Percentiles rank a stretch among this genome's conserved stretches.
phyloP scores from a whole-genome alignment of 1,284 basidiomycete species.

The Cutaneotrichosporon mucoides region DNA sequence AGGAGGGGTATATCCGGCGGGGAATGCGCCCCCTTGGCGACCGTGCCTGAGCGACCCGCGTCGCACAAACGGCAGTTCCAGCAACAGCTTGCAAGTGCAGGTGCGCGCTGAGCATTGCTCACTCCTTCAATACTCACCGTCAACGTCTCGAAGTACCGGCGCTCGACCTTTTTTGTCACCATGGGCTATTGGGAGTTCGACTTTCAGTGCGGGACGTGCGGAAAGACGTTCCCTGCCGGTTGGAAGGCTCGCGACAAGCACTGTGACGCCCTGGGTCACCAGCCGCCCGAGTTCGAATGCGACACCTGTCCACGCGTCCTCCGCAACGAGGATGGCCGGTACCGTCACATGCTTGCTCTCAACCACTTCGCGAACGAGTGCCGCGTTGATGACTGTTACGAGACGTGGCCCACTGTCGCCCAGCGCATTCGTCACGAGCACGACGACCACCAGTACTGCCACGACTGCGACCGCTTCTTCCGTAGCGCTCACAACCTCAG shows the following conservation, averaged over 20 bases:
- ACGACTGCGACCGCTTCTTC: conserved; percentile 3
- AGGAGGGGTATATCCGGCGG: too few relatives aligned
- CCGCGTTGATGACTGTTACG: background rate
- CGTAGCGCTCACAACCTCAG: background rate
- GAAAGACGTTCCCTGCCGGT: conserved; percentile 3
- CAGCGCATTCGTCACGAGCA: background rate
- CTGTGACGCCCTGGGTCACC: conserved; percentile 7
- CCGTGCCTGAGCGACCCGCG: too few relatives aligned
- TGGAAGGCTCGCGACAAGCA: conserved; percentile 10
- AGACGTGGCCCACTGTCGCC: background rate
- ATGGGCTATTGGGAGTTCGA: background rate
- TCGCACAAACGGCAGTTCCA: too few relatives aligned
- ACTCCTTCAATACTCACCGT: background rate
- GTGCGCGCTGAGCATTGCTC: too few relatives aligned
- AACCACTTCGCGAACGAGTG: background rate
- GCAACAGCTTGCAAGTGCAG: too few relatives aligned
- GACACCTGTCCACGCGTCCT: background rate
- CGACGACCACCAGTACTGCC: conserved; percentile 4
- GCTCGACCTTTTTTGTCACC: background rate
- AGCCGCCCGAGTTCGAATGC: background rate
- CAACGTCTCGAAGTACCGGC: too few relatives aligned
- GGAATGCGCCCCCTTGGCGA: too few relatives aligned
- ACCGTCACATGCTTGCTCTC: conserved; percentile 4
- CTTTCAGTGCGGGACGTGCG: conserved; percentile 5
- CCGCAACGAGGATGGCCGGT: background rate